Percentiles rank a stretch among this genome's conserved stretches.
Conservation (phyloP, 495 filamentous ascomycete species). For the Emericellopsis terricola region DNA sequence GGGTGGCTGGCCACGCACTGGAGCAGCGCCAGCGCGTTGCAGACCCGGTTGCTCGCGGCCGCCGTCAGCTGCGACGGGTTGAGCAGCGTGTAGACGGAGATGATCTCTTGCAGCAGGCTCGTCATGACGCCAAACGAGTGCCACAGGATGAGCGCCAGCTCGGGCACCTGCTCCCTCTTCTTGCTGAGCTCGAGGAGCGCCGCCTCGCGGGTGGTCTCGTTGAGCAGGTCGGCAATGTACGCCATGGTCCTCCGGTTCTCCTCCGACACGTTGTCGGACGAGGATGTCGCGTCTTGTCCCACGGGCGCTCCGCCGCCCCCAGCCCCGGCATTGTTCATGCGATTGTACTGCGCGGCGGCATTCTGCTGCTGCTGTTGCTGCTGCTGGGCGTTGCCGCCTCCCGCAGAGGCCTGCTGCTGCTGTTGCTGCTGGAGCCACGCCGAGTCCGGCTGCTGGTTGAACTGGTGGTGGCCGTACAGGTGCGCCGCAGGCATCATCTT, state of each 20-base stretch:
- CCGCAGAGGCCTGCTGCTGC: background rate
- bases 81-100: constrained; percentile 90
- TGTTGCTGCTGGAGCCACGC: constrained; percentile 39
- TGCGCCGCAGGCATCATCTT: constrained; percentile 24
- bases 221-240: constrained; percentile 86
- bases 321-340: constrained; percentile 23
- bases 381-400: constrained; percentile 27
- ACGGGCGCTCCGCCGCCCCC: constrained; percentile 33
- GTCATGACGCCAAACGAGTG: constrained; percentile 99
- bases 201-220: constrained; percentile 69
- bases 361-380: constrained; percentile 4
- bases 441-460: constrained; percentile 46
- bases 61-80: constrained; percentile 95
- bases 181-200: constrained; percentile 95
- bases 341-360: constrained; percentile 37
- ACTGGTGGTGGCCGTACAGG: constrained; percentile 54
- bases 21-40: constrained; percentile 89
- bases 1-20: constrained; percentile 98
- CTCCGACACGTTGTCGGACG: constrained; percentile 43
- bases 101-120: constrained; percentile 92
- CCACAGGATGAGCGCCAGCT: constrained; percentile 93
- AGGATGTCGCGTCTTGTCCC: constrained; percentile 33
- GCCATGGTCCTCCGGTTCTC: constrained; percentile 83
- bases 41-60: constrained; percentile 90
- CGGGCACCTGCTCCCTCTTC: constrained; percentile 95